Evolutionary conservation across 352 stramenopile genomes (phyloP).

Genomic region (Pythium coloratum): DNA sequence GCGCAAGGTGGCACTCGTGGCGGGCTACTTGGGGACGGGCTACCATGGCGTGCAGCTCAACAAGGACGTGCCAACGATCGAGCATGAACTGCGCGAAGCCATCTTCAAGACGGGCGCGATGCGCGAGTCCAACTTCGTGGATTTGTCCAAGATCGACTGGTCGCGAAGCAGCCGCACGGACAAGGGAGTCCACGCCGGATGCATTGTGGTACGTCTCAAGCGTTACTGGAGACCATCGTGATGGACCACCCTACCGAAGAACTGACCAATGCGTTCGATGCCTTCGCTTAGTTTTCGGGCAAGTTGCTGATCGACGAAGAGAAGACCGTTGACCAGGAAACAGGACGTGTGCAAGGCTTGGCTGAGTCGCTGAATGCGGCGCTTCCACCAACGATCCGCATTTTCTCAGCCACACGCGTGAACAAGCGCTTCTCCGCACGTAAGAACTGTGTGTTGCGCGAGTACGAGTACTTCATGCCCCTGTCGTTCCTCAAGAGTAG

Average conservation of each 20-base stretch:
- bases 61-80: slow-evolving; percentile 80
- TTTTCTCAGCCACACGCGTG: slow-evolving; percentile 88
- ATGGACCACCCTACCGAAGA: not conserved
- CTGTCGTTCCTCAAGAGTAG: slow-evolving; percentile 68
- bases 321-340: slow-evolving; percentile 50
- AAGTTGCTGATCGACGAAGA: slow-evolving; percentile 88
- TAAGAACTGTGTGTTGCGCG: slow-evolving; percentile 83
- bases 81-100: slow-evolving; percentile 75
- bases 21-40: slow-evolving; percentile 78
- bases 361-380: slow-evolving; percentile 71
- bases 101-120: slow-evolving; percentile 83
- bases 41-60: slow-evolving; percentile 81
- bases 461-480: slow-evolving; percentile 92
- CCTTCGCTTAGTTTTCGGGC: slow-evolving; percentile 62
- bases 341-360: slow-evolving; percentile 60
- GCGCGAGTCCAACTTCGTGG: slow-evolving; percentile 85
- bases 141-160: slow-evolving; percentile 90
- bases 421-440: slow-evolving; percentile 90
- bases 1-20: slow-evolving; percentile 87
- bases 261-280: not conserved
- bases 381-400: slow-evolving; percentile 76
- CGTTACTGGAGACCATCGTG: slow-evolving; percentile 1
- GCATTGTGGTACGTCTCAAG: slow-evolving; percentile 74
- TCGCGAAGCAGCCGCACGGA: slow-evolving; percentile 88
- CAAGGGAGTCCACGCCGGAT: slow-evolving; percentile 90